A percentile compares a stretch with the other conserved stretches of the same genome.
These are phyloP conservation scores for Venturia effusa DNA, from an alignment of 2,329 filamentous ascomycete species.

Conservation along the genomic window DNA sequence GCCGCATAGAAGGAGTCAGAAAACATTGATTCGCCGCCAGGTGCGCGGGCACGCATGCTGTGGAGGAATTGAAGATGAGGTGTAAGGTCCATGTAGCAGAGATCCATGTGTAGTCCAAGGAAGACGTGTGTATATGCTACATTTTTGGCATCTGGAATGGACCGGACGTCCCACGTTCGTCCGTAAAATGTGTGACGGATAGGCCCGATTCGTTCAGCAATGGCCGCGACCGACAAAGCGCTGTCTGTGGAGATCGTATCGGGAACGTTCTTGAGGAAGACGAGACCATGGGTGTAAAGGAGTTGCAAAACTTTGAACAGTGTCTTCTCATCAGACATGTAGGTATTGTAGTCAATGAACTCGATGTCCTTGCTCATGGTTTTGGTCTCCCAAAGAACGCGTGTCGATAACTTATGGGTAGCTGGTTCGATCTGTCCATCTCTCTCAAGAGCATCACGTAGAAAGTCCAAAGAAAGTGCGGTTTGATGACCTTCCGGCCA, in stretches of 20 bases:
- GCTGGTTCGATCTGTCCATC: not conserved
- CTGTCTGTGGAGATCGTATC: constrained; percentile 29
- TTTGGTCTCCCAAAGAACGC: constrained; percentile 36
- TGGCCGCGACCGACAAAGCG: constrained; percentile 52
- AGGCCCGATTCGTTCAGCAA: constrained; percentile 64
- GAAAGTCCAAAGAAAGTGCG: constrained; percentile 22
- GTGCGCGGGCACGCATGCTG: constrained; percentile 69
- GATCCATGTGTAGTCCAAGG: constrained; percentile 85
- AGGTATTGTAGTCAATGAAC: constrained; percentile 59
- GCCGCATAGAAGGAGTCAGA: constrained; percentile 61
- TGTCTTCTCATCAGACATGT: constrained; percentile 48
- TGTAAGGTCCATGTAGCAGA: constrained; percentile 72
- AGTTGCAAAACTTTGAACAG: constrained; percentile 53
- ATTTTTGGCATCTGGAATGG: constrained; percentile 74
- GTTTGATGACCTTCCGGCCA: constrained; percentile 33
- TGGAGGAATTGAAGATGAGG: constrained; percentile 82
- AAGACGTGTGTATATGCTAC: constrained; percentile 75
- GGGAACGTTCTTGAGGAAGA: constrained; percentile 69
- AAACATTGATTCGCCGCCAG: constrained; percentile 80
- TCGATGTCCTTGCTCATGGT: constrained; percentile 38
- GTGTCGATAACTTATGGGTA: constrained; percentile 8
- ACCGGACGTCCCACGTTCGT: constrained; percentile 77
- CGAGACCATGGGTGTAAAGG: constrained; percentile 56
- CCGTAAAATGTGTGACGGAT: constrained; percentile 88
- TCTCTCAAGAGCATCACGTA: constrained; percentile 13